These are phyloP conservation scores for Talaromyces borbonicus DNA, from an alignment of 495 filamentous ascomycete species.

Conservation along the genomic window DNA sequence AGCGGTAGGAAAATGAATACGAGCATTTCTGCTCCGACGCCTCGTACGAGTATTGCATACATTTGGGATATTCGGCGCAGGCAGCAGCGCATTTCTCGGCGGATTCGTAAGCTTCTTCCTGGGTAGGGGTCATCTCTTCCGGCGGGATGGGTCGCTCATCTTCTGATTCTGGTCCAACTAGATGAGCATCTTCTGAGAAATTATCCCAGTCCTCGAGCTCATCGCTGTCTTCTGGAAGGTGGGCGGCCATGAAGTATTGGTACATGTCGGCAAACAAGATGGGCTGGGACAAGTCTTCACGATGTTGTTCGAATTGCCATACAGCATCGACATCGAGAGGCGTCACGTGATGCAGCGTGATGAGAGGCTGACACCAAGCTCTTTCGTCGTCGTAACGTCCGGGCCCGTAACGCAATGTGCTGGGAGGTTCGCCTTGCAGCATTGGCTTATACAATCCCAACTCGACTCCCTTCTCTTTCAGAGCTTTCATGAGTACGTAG, in stretches of 20 bases:
- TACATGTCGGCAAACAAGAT: conserved; percentile 38
- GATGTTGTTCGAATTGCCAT: conserved; percentile 42
- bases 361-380: conserved; percentile 51
- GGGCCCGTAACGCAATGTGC: conserved; percentile 29
- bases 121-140: conserved; percentile 18
- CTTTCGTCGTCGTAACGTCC: neutral
- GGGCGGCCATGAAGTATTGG: conserved; percentile 27
- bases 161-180: conserved; percentile 21
- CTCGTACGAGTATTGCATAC: conserved; percentile 14
- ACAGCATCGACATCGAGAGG: conserved; percentile 39
- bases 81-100: conserved; percentile 30
- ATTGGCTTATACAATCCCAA: conserved; percentile 38
- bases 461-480: conserved; percentile 28
- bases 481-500: conserved; percentile 33
- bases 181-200: conserved; percentile 28
- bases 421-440: conserved; percentile 39
- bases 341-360: conserved; percentile 53
- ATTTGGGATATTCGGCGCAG: conserved; percentile 26
- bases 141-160: conserved; percentile 19
- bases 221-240: conserved; percentile 20
- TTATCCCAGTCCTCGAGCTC: conserved; percentile 39
- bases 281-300: conserved; percentile 18
- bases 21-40: conserved; percentile 1
- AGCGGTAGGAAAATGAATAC: conserved; percentile 7
- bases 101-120: conserved; percentile 29